phyloP scores from a whole-genome alignment of 2,329 filamentous ascomycete genomes.

The Colletotrichum sp. region DNA sequence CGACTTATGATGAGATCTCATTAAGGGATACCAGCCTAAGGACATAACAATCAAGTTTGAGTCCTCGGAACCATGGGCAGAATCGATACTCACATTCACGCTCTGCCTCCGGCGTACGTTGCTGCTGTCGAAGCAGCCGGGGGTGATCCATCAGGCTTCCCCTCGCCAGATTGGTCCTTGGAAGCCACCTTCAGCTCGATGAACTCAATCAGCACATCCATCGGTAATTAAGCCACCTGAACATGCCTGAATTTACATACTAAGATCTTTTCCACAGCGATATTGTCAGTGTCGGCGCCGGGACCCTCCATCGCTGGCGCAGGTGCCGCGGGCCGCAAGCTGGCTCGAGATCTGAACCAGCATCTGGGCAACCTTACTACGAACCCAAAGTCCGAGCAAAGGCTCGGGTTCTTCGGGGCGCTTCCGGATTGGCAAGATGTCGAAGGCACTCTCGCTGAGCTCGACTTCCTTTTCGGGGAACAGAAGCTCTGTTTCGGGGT shows the following conservation, averaged over 20 bases:
- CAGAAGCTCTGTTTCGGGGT: slow-evolving; percentile 28
- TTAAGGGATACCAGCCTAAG: accelerated
- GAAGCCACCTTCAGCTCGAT: slow-evolving; percentile 1
- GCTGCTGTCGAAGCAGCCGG: slow-evolving; percentile 7
- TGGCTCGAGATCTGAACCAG: slow-evolving; percentile 12
- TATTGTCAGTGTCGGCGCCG: slow-evolving; percentile 8
- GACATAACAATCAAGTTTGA: not conserved
- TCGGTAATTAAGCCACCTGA: not conserved
- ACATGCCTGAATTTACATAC: not conserved
- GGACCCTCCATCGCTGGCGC: slow-evolving; percentile 11
- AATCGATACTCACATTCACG: not conserved
- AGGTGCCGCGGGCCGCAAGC: not conserved
- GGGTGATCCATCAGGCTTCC: slow-evolving; percentile 18
- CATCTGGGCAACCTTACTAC: not conserved
- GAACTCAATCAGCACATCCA: not conserved
- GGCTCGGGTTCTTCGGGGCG: slow-evolving; percentile 28
- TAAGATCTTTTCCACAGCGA: not conserved
- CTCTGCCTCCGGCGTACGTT: slow-evolving; percentile 1
- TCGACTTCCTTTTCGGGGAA: slow-evolving; percentile 26
- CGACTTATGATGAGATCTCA: not conserved
- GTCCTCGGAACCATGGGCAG: not conserved
- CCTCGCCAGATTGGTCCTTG: slow-evolving; percentile 16
- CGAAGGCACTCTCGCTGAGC: slow-evolving; percentile 27
- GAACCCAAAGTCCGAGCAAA: not conserved
- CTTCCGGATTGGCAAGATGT: slow-evolving; percentile 29